Percentiles rank a stretch among this genome's conserved stretches.
Conservation (phyloP, 495 filamentous ascomycete species). For the Bathelium albidoporum region DNA sequence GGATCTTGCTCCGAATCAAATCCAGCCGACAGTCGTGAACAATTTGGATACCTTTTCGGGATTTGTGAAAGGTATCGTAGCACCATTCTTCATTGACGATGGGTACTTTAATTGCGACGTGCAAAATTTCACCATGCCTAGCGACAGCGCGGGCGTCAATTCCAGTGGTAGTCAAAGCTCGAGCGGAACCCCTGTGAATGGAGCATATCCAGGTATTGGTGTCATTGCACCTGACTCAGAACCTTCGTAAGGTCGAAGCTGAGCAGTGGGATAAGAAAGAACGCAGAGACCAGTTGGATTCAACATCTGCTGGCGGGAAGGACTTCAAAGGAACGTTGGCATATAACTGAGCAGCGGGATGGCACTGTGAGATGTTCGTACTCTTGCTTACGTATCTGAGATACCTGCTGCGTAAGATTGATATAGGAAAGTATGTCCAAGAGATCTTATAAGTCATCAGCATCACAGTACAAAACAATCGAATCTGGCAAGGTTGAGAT, state of each 20-base stretch:
- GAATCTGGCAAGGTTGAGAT: too few relatives aligned
- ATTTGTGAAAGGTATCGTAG: slow-evolving; percentile 17
- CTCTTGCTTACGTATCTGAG: too few relatives aligned
- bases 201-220: slow-evolving; percentile 15
- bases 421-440: too few relatives aligned
- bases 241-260: neutral
- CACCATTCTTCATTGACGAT: slow-evolving; percentile 19
- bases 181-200: slow-evolving; percentile 14
- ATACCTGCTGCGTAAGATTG: too few relatives aligned
- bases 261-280: neutral
- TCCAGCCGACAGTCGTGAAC: slow-evolving; percentile 10
- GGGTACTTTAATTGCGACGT: slow-evolving; percentile 19
- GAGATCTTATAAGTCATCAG: too few relatives aligned
- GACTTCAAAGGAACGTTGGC: too few relatives aligned
- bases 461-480: too few relatives aligned
- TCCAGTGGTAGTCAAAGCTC: slow-evolving; percentile 6
- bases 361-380: too few relatives aligned
- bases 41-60: slow-evolving; percentile 13
- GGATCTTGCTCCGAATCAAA: slow-evolving; percentile 16
- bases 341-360: too few relatives aligned
- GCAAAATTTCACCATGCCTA: slow-evolving; percentile 10
- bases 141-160: slow-evolving; percentile 9
- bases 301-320: neutral
- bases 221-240: slow-evolving; percentile 11
- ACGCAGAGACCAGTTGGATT: neutral